These are phyloP conservation scores for Cercospora berteroae DNA, from an alignment of 2,329 filamentous ascomycete genomes.

Conservation along the genomic window DNA sequence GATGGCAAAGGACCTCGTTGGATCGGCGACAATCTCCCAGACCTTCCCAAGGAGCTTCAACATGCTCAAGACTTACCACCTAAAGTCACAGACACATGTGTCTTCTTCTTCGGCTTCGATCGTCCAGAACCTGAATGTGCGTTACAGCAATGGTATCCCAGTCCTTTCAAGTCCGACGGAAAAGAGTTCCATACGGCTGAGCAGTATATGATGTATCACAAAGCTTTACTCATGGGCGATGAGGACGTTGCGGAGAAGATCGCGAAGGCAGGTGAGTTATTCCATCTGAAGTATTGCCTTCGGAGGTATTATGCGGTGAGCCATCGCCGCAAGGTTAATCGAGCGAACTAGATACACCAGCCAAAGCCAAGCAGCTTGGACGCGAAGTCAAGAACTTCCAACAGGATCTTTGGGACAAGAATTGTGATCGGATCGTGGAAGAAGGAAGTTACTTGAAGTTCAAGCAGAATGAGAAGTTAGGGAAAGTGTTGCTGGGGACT, in stretches of 20 bases:
- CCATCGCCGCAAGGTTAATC: no score
- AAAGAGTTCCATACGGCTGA: slow-evolving; percentile 27
- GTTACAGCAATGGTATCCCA: slow-evolving; percentile 32
- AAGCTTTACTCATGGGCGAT: slow-evolving; percentile 38
- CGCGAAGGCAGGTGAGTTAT: slow-evolving; percentile 18
- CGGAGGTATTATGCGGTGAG: no score
- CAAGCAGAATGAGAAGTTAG: slow-evolving; percentile 34
- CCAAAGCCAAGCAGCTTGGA: slow-evolving; percentile 34
- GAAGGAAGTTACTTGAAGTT: slow-evolving; percentile 39
- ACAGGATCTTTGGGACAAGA: slow-evolving; percentile 32
- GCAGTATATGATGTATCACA: slow-evolving; percentile 41
- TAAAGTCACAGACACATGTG: slow-evolving; percentile 26
- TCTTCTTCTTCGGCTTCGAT: slow-evolving; percentile 30
- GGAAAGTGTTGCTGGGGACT: slow-evolving; percentile 33
- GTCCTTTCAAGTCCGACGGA: slow-evolving; percentile 20
- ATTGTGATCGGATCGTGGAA: slow-evolving; percentile 34
- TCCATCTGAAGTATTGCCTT: not conserved
- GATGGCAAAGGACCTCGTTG: slow-evolving; percentile 23
- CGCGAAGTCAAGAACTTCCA: slow-evolving; percentile 38
- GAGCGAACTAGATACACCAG: slow-evolving; percentile 19
- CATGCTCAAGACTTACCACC: slow-evolving; percentile 22
- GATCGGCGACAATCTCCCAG: slow-evolving; percentile 21
- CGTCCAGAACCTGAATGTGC: slow-evolving; percentile 23
- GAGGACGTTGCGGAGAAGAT: slow-evolving; percentile 32
- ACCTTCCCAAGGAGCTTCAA: slow-evolving; percentile 14